phyloP scores from a whole-genome alignment of 2,329 filamentous ascomycete species.

The Botrytis tulipae region DNA sequence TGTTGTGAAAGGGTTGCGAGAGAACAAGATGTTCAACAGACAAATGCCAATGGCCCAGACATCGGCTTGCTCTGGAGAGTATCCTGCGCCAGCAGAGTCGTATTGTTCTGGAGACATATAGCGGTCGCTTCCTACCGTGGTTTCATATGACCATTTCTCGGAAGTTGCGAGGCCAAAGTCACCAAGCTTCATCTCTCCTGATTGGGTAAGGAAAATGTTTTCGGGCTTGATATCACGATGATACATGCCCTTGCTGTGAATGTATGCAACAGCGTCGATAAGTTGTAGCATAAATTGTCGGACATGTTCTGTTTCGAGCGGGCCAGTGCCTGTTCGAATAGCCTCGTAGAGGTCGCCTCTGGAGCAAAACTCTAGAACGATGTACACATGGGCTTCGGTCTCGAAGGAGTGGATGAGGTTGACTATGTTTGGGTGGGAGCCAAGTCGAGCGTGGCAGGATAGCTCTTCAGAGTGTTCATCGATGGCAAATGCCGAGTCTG shows the following conservation, averaged over 20 bases:
- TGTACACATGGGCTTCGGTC: slow-evolving; percentile 83
- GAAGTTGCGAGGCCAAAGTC: slow-evolving; percentile 93
- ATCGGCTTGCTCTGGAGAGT: slow-evolving; percentile 90
- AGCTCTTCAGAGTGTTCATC: slow-evolving; percentile 84
- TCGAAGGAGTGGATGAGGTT: slow-evolving; percentile 90
- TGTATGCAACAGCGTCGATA: slow-evolving; percentile 82
- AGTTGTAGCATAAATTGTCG: slow-evolving; percentile 96
- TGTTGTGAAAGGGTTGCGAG: slow-evolving; percentile 90
- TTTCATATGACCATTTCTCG: slow-evolving; percentile 87
- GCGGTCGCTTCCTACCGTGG: slow-evolving; percentile 92
- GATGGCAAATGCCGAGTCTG: slow-evolving; percentile 60
- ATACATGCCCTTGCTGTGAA: slow-evolving; percentile 87
- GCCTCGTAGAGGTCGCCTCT: slow-evolving; percentile 97
- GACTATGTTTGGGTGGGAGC: slow-evolving; percentile 85
- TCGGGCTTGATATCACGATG: slow-evolving; percentile 99
- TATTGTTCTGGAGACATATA: slow-evolving; percentile 99
- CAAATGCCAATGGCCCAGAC: slow-evolving; percentile 98
- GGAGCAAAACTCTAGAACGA: slow-evolving; percentile 92
- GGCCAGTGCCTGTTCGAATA: slow-evolving; percentile 83
- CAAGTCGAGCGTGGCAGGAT: slow-evolving; percentile 75
- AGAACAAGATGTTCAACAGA: slow-evolving; percentile 93
- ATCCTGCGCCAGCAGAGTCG: slow-evolving; percentile 81
- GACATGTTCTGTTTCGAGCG: slow-evolving; percentile 92
- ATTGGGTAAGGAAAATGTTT: slow-evolving; percentile 91
- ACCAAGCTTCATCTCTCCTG: slow-evolving; percentile 90